A percentile compares a stretch with the other conserved stretches of the same genome.
phyloP scores from a whole-genome alignment of 352 stramenopile species.

The Globisporangium cystogenes region DNA sequence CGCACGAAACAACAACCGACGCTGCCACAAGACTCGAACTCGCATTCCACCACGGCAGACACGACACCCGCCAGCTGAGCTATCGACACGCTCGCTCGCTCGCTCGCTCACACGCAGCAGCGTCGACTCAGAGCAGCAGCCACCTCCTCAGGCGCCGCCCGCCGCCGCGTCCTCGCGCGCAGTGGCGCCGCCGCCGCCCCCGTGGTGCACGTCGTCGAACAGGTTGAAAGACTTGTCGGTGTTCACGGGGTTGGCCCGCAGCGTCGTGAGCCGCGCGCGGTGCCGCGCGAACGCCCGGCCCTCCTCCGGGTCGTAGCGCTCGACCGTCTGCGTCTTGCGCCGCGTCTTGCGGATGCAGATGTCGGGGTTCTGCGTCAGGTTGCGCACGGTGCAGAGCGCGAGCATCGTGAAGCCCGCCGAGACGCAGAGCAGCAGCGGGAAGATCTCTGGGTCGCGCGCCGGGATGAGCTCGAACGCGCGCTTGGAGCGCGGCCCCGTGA shows the following conservation, averaged over 20 bases:
- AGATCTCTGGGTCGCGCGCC: conserved; percentile 32
- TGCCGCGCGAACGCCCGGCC: conserved; percentile 19
- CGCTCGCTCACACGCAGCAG: too few relatives aligned
- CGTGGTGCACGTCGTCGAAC: conserved; percentile 6
- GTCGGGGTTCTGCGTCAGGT: conserved; percentile 26
- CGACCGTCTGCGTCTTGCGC: conserved; percentile 23
- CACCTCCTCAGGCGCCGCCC: neutral
- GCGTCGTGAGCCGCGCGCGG: conserved; percentile 14
- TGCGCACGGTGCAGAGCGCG: conserved; percentile 23
- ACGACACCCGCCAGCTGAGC: too few relatives aligned
- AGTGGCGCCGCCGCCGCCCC: too few relatives aligned
- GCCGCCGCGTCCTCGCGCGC: neutral
- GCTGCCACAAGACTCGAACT: too few relatives aligned
- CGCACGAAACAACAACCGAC: too few relatives aligned
- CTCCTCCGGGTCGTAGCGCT: conserved; percentile 23
- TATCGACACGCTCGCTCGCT: neutral
- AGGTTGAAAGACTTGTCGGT: conserved; percentile 5
- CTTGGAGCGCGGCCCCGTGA: conserved; percentile 14
- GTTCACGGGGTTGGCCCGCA: conserved; percentile 8
- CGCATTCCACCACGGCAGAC: too few relatives aligned
- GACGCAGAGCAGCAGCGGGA: conserved; percentile 28
- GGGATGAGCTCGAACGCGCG: conserved; percentile 20
- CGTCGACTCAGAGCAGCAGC: too few relatives aligned
- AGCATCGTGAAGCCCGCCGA: conserved; percentile 18
- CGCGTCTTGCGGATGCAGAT: conserved; percentile 22